These are phyloP conservation scores for Saccharomyces paradoxus DNA, from an alignment of 805 yeast species.

Conservation along the genomic window DNA sequence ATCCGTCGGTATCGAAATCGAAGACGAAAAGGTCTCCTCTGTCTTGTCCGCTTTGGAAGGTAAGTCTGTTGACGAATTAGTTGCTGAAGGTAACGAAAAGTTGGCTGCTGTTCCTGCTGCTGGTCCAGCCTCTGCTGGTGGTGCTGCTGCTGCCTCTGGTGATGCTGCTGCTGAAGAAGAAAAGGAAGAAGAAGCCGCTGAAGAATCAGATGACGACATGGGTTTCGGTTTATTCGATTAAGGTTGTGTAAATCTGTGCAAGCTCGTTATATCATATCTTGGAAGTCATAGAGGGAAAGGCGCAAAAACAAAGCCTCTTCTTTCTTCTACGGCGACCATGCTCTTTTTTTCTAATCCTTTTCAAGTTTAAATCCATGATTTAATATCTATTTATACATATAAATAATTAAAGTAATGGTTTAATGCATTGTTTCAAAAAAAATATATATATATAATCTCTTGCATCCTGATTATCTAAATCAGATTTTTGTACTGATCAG, in stretches of 20 bases:
- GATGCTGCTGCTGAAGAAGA: slow-evolving; percentile 61
- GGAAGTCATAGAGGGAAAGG: neutral
- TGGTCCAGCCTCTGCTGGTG: slow-evolving; percentile 86
- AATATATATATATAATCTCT: too few relatives aligned
- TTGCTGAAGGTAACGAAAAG: slow-evolving; percentile 92
- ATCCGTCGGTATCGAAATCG: slow-evolving; percentile 94
- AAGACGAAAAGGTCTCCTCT: slow-evolving; percentile 74
- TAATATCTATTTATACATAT: neutral
- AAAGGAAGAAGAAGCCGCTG: slow-evolving; percentile 46
- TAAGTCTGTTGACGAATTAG: slow-evolving; percentile 80
- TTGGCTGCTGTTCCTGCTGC: slow-evolving; percentile 97
- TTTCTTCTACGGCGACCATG: neutral
- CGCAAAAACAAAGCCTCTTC: neutral
- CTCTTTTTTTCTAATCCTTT: neutral
- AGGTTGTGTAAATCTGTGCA: slow-evolving; percentile 19
- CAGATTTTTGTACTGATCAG: neutral
- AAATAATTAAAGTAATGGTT: neutral
- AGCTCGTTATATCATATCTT: neutral
- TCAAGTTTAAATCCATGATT: neutral
- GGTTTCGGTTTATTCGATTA: slow-evolving; percentile 98
- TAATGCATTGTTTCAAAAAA: neutral
- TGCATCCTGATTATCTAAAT: too few relatives aligned
- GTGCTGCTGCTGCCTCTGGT: slow-evolving; percentile 63
- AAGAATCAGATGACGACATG: slow-evolving; percentile 78
- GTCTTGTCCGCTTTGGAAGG: slow-evolving; percentile 86